Evolutionary conservation across 2,329 filamentous ascomycete species (phyloP), one percentile per base, ranked within the genome.

Genomic region (Boeremia lycopersici): DNA sequence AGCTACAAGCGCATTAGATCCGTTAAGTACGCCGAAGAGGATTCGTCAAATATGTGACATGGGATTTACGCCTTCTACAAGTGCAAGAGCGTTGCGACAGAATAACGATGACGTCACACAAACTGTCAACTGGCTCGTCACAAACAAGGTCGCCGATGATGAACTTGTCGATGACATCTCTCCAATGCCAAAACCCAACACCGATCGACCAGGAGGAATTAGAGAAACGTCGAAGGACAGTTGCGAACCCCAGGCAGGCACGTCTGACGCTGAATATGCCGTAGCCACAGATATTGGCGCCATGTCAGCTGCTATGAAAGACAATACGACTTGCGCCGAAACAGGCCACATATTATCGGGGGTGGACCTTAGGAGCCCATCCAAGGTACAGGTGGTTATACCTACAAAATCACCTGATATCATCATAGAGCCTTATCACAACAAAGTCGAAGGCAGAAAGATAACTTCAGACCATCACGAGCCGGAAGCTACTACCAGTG

Each of bases 51-150:
- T 73, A 7, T 72, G 69, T 30, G 71, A 71, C 4, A 74, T 74
- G 70, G 71, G 71, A 2, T 74, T 74, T 44, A 71, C 70, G 13
- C 71, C 71, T 30, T 58, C 56, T 9, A 71, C 65, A 1, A 72
- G 67, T 17, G 53, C 63, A 35, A 59, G 35, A 35, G 71, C 68
- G 11, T 46, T 73, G 2, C 56, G 59, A 35, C 54, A 62, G 30
- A 68, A 71, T 30, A 61, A 64, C 51, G 66, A 67, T 50, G 64
- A 74, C 56, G 61, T 74, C 48, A 63, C 59, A 17, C 62, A 60
- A 39, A 65, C 68, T 13, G 56, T 74, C 28, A 61, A 73, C 44
- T 73, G 71, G 71, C 59, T 74, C 23, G 55, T 73, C 42, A 60
- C 52, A 30, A 71, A 69, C 45, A 54, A 57, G 15, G 26, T 62